Conservation (phyloP, 1,139 yeast species). For the Candida glucosophila region DNA sequence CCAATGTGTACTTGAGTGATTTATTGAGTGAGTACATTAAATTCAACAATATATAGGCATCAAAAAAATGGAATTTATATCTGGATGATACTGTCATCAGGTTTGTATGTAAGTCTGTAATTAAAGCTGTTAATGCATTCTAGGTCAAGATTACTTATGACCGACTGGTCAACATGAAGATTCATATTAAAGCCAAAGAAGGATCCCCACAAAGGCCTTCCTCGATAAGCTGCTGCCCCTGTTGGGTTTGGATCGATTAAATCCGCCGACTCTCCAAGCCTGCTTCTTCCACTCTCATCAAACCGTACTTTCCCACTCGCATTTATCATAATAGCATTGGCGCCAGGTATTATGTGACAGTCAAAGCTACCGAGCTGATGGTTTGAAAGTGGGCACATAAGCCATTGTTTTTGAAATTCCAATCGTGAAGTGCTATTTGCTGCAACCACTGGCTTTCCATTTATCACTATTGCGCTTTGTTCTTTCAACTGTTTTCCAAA, state of each 20-base stretch:
- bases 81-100: conserved; percentile 45
- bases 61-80: conserved; percentile 10
- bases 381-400: conserved; percentile 49
- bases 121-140: conserved; percentile 50
- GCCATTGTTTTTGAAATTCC: conserved; percentile 61
- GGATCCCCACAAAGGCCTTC: conserved; percentile 48
- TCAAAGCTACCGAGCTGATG: conserved; percentile 59
- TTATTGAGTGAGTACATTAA: conserved; percentile 23
- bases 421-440: conserved; percentile 35
- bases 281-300: conserved; percentile 63
- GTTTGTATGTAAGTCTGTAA: conserved; percentile 58
- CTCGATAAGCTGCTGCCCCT: conserved; percentile 9
- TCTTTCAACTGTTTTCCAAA: conserved; percentile 41
- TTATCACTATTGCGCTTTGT: conserved; percentile 45
- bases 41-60: conserved; percentile 6
- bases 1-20: conserved; percentile 24
- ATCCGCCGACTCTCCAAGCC: conserved; percentile 54
- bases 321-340: conserved; percentile 45
- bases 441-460: conserved; percentile 54
- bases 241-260: conserved; percentile 12
- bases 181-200: conserved; percentile 61
- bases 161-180: conserved; percentile 49
- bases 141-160: conserved; percentile 30
- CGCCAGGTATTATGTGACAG: conserved; percentile 65
- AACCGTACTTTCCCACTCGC: conserved; percentile 60